Evolutionary conservation across 257 asterid genomes (phyloP).

Genomic region (Vinca minor): DNA sequence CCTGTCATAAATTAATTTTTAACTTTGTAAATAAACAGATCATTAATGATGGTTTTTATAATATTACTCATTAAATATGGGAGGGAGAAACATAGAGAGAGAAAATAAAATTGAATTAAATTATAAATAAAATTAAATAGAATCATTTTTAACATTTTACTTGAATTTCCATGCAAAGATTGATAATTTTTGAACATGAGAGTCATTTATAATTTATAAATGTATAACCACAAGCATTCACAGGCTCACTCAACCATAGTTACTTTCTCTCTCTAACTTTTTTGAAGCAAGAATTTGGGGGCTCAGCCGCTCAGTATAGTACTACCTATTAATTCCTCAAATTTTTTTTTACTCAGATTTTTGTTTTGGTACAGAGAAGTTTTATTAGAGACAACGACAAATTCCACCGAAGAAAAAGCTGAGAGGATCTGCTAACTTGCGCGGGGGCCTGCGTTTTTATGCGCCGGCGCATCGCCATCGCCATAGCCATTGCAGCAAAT

Average conservation of each 20-base stretch:
- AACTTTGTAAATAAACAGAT: no score
- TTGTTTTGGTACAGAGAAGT: slow-evolving; percentile 17
- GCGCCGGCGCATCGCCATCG: no score
- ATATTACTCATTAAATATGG: no score
- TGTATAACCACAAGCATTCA: not conserved
- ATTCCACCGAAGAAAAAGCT: slow-evolving; percentile 1
- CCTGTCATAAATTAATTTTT: no score
- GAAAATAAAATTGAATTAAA: no score
- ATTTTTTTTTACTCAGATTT: not conserved
- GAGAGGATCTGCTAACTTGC: slow-evolving; percentile 21
- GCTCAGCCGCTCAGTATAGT: slow-evolving; percentile 3
- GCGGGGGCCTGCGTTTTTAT: slow-evolving; percentile 44
- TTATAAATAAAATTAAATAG: no score
- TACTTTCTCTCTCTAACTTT: not conserved
- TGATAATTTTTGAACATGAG: no score
- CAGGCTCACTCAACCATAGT: slow-evolving; percentile 4
- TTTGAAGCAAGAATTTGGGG: not conserved
- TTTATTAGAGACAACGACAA: slow-evolving; percentile 33
- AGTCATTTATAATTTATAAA: not conserved
- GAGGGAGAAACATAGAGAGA: no score
- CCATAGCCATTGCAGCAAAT: slow-evolving; percentile 49
- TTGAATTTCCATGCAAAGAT: no score
- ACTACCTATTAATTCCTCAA: not conserved
- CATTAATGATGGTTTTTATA: no score
- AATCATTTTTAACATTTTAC: no score